Evolutionary conservation across 1,284 basidiomycete genomes (phyloP), one percentile per base, ranked within the genome.

Genomic region (Phylloboletellus chloephorus): DNA sequence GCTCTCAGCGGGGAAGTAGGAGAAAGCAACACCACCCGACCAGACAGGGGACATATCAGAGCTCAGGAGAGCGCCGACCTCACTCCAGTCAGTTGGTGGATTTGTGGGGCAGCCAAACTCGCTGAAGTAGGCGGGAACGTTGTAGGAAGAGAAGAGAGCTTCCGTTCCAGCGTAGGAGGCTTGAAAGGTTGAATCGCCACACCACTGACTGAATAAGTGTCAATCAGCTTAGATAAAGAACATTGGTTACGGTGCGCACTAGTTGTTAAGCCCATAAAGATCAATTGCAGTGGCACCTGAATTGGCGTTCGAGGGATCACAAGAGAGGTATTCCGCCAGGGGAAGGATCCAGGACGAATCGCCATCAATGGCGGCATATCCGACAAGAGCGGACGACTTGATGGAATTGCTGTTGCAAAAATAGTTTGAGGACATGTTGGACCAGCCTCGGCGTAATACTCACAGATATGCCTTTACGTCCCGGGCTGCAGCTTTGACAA

Each of bases 21-120:
- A 82, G 67, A 94, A 95, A 1, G 92, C 92, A 30, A 96, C 58
- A 36, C 88, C 92, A 44, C 91, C 92, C 21, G 88, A 91, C 78
- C 87, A 95, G 36, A 84, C 79, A 48, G 81, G 65, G 9, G 81
- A 75, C 74, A 92, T 88, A 15, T 83, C 66, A 8, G 70, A 56
- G 43, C 82, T 75, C 60, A 84, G 87, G 13, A 96, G 71, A n/a
- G 83, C 76, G 23, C 64, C 68, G 10, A 82, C 79, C 61, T 96
- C 91, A 26, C 79, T 83, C 88, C 88, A 96, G 19, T 80, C 66
- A 52, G 89, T 81, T 31, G 82, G 78, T 15, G 69, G 67, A 21
- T 60, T 65, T 9, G 67, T 74, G 56, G 83, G 79, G 56, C 86
- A 90, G 44, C 91, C 91, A 50, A 78, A 95, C 71, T 96, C 91